Evolutionary conservation across 2,329 filamentous ascomycete species (phyloP), one percentile per base, ranked within the genome.

Genomic region (Talaromyces rugulosus): DNA sequence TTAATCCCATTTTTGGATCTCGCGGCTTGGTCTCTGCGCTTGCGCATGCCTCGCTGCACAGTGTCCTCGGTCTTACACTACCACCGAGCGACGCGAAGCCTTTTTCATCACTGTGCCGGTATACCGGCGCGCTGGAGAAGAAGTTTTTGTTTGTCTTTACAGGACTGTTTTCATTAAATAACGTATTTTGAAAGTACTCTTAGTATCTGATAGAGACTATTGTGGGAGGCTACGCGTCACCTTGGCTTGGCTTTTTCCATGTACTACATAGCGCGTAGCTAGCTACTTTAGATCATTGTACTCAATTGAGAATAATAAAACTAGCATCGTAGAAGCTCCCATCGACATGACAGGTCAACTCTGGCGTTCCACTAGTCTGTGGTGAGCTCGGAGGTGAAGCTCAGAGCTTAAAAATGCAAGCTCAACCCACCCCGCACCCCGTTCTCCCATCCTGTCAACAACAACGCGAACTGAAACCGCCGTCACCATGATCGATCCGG

Each of bases 41-140:
- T 89, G 88, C 87, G 80, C 82, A 89, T 83, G 83, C 76, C 75
- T 74, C 69, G 73, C 74, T 71, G 77, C 86, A 90, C 85, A 78
- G 88, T 90, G 87, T 90, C 87, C 85, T 83, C 81, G 83, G 87
- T 86, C 85, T 88, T 83, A 87, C 88, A 90, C 88, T 90, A 84
- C 80, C 82, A 85, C 86, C 82, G 81, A 85, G 85, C 76, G 87
- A 89, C 82, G 88, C 88, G 85, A 90, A 76, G 66, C 67, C 75
- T 78, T 86, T 86, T 87, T 87, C 85, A 84, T 87, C 85, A 80
- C 69, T 65, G 71, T 73, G 73, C 70, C 79, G 81, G 84, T 80
- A 80, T 77, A 78, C 79, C 79, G 76, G 74, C 72, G 77, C 68
- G 72, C 83, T 81, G 83, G 85, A 78, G 86, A 87, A 87, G 84